Percentiles rank a stretch among this genome's conserved stretches.
Conservation (phyloP, 2,329 filamentous ascomycete species). For the Neoascochyta sp. region DNA sequence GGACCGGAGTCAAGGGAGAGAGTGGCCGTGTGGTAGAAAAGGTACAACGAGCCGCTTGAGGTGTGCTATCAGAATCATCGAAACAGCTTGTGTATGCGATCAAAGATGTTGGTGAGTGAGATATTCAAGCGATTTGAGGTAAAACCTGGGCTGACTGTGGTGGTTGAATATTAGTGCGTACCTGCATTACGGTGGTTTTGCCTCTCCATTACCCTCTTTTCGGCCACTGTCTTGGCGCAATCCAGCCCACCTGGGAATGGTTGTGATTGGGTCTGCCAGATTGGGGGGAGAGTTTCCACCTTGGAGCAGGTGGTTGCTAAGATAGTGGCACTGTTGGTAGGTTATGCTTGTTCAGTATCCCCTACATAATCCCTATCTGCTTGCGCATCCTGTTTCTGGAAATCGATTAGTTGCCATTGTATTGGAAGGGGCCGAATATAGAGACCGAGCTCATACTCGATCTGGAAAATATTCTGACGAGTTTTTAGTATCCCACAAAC, state of each 20-base stretch:
- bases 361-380: too few species aligned
- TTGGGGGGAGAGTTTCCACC: slow-evolving; percentile 3
- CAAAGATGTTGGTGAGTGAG: slow-evolving; percentile 12
- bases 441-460: too few species aligned
- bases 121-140: too few species aligned
- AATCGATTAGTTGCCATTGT: too few species aligned
- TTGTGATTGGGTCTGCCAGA: slow-evolving; percentile 8
- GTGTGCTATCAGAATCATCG: slow-evolving; percentile 1
- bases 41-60: slow-evolving; percentile 2
- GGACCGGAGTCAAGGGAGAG: slow-evolving; percentile 10
- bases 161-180: slow-evolving; percentile 7
- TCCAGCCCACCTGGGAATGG: slow-evolving; percentile 1
- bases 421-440: too few species aligned
- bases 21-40: slow-evolving; percentile 6
- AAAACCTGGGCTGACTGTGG: too few species aligned
- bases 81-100: slow-evolving; percentile 4
- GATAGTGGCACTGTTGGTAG: slow-evolving; percentile 5
- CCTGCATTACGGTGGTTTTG: slow-evolving; percentile 8
- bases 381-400: too few species aligned
- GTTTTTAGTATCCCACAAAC: slow-evolving; percentile 1
- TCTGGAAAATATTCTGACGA: too few species aligned
- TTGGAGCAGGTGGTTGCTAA: slow-evolving; percentile 3
- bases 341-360: slow-evolving; percentile 1
- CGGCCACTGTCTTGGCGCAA: slow-evolving; percentile 5
- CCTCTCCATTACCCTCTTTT: slow-evolving; percentile 6